Evolutionary conservation across 1,139 yeast species (phyloP).

Genomic region (Geotrichum carabidarum): DNA sequence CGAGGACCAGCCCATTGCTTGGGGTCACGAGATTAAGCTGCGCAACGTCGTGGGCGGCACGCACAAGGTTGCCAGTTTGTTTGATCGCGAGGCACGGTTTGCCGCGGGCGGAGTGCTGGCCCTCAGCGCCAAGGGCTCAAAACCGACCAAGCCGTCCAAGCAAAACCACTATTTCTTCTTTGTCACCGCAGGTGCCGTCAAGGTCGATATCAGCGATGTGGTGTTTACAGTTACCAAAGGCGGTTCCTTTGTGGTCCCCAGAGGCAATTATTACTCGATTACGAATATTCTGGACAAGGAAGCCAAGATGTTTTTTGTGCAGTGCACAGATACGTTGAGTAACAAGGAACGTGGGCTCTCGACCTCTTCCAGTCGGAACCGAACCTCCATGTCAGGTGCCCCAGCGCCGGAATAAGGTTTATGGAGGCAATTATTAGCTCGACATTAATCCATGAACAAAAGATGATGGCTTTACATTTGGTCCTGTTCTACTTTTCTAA

Average conservation of each 20-base stretch:
- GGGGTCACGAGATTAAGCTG: slow-evolving; percentile 54
- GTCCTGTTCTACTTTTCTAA: neutral
- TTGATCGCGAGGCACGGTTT: slow-evolving; percentile 59
- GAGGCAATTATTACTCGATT: slow-evolving; percentile 64
- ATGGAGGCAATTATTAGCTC: neutral
- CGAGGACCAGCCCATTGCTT: slow-evolving; percentile 45
- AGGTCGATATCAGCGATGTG: slow-evolving; percentile 58
- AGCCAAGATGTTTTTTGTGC: slow-evolving; percentile 72
- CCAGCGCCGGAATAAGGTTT: neutral
- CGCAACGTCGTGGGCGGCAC: slow-evolving; percentile 39
- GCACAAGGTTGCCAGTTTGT: slow-evolving; percentile 30
- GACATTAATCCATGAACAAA: neutral
- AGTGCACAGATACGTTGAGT: slow-evolving; percentile 46
- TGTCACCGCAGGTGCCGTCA: slow-evolving; percentile 64
- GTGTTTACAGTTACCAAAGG: slow-evolving; percentile 64
- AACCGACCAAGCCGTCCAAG: slow-evolving; percentile 58
- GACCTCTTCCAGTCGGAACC: neutral
- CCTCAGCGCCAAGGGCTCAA: slow-evolving; percentile 53
- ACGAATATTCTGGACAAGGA: slow-evolving; percentile 46
- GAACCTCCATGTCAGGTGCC: neutral
- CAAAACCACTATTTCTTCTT: slow-evolving; percentile 69
- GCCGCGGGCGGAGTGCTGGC: slow-evolving; percentile 75
- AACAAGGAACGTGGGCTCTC: slow-evolving; percentile 10
- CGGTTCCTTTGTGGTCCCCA: slow-evolving; percentile 76
- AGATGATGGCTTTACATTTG: neutral